These are phyloP conservation scores for Jatropha multifida DNA, from an alignment of 441 rosid species.

Conservation along the genomic window DNA sequence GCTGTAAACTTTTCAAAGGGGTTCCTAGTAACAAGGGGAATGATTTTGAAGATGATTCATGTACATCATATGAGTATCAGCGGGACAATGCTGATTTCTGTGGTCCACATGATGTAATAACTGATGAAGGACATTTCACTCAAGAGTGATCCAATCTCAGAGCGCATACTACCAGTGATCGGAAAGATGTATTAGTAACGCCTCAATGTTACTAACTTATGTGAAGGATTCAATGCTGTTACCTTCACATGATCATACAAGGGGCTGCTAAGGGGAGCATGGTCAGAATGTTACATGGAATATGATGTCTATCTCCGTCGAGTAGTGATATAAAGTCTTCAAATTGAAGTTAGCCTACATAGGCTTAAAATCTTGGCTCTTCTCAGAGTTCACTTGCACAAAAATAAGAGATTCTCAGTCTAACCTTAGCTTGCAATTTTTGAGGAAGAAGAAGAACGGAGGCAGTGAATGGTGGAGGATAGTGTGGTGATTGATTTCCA, in stretches of 20 bases:
- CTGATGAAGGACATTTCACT: constrained; percentile 19
- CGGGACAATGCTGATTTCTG: constrained; percentile 22
- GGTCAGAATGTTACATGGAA: constrained; percentile 1
- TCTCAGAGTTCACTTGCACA: not conserved
- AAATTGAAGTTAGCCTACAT: constrained; percentile 11
- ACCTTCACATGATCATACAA: not conserved
- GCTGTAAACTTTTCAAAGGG: constrained; percentile 18
- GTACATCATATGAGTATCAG: constrained; percentile 45
- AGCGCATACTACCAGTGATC: not conserved
- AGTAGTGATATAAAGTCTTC: not conserved
- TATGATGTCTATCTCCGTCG: not conserved
- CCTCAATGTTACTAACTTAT: not conserved
- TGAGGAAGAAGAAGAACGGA: not conserved
- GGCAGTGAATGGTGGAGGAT: constrained; percentile 1
- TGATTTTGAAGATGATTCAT: constrained; percentile 45
- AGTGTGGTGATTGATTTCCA: constrained; percentile 11
- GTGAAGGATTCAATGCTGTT: constrained; percentile 1
- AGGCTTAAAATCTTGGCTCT: constrained; percentile 4
- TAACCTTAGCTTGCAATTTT: constrained; percentile 13
- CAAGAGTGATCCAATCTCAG: constrained; percentile 17
- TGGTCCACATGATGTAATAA: constrained; percentile 17
- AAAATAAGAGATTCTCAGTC: not conserved
- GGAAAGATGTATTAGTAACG: not conserved
- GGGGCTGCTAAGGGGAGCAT: not conserved
- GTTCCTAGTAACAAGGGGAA: constrained; percentile 12